Conservation (phyloP, 805 yeast species). For the Candida easanensis region DNA sequence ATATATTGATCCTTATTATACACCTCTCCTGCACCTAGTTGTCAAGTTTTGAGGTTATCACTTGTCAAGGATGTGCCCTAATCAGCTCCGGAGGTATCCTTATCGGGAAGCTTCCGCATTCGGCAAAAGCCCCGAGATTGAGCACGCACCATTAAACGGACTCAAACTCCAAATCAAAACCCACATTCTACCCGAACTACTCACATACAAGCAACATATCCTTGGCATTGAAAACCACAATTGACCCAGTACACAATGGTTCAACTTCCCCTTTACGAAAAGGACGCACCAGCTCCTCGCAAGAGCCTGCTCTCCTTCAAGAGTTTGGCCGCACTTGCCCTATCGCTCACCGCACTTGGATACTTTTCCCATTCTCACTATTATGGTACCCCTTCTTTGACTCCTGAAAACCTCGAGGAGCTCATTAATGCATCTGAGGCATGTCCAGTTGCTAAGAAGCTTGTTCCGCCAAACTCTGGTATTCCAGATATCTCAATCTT, state of each 20-base stretch:
- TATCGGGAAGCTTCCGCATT: background rate
- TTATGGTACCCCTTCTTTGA: background rate
- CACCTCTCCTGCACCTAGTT: too few species aligned
- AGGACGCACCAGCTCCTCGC: background rate
- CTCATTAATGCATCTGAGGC: background rate
- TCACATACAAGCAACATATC: too few species aligned
- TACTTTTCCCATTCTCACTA: conserved; percentile 1
- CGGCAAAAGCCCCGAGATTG: background rate
- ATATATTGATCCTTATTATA: too few species aligned
- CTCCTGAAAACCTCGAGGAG: background rate
- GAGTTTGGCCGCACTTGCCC: background rate
- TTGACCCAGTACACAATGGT: background rate
- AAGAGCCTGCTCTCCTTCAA: background rate
- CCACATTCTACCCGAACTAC: too few species aligned
- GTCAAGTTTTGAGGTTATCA: too few species aligned
- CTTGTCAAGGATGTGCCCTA: too few species aligned
- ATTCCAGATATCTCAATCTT: conserved; percentile 9
- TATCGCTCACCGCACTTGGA: background rate
- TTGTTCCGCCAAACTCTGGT: conserved; percentile 4
- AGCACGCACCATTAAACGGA: too few species aligned
- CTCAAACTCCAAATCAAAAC: background rate
- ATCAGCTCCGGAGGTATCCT: background rate
- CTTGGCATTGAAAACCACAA: too few species aligned
- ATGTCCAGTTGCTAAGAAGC: conserved; percentile 7
- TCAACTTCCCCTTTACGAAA: background rate